phyloP scores from a whole-genome alignment of 2,329 filamentous ascomycete genomes.

The Colletotrichum aenigma region DNA sequence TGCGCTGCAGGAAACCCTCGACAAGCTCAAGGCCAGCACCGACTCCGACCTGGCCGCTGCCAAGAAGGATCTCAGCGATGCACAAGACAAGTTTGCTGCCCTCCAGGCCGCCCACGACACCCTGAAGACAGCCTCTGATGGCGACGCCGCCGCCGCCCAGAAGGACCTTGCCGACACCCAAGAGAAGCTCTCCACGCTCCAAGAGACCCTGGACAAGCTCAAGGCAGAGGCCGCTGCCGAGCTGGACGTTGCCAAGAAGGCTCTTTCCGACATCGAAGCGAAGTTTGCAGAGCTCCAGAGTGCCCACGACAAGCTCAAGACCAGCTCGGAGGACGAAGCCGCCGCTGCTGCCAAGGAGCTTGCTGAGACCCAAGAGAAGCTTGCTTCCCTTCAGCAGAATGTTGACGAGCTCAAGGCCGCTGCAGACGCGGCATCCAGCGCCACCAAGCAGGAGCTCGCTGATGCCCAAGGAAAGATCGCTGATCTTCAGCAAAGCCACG shows the following conservation, averaged over 20 bases:
- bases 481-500: conserved; percentile 27
- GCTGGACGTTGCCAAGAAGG: conserved; percentile 30
- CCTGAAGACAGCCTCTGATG: conserved; percentile 32
- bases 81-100: conserved; percentile 33
- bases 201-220: conserved; percentile 29
- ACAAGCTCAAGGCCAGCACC: conserved; percentile 26
- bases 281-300: conserved; percentile 33
- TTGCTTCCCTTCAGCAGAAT: conserved; percentile 14
- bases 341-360: conserved; percentile 32
- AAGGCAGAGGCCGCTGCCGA: conserved; percentile 36
- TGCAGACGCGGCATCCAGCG: conserved; percentile 28
- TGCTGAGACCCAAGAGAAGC: conserved; percentile 30
- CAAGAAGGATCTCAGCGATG: conserved; percentile 35
- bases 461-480: conserved; percentile 20
- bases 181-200: conserved; percentile 30
- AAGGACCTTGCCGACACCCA: conserved; percentile 31
- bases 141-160: conserved; percentile 31
- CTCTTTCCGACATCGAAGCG: conserved; percentile 21
- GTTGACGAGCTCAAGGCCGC: conserved; percentile 29
- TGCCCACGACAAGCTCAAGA: conserved; percentile 30
- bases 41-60: conserved; percentile 32
- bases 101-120: conserved; percentile 24
- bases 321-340: conserved; percentile 34
- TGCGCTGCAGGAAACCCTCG: conserved; percentile 24
- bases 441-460: conserved; percentile 32